A percentile compares a stretch with the other conserved stretches of the same genome.
Evolutionary conservation across 1,284 basidiomycete species (phyloP).

Genomic region (Coniferiporia weirii): DNA sequence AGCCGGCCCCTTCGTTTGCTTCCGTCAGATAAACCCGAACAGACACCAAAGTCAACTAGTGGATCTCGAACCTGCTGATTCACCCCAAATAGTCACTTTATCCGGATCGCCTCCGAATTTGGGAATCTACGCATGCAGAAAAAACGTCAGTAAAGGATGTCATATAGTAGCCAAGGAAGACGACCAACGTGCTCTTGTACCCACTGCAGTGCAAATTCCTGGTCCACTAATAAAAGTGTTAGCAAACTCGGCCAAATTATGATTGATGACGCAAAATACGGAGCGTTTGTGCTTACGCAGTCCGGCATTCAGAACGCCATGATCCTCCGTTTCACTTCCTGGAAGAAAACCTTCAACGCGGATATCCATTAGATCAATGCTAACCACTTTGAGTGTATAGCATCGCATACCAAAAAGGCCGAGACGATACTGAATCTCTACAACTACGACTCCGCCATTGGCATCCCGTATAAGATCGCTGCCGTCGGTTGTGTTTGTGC

Average conservation of each 20-base stretch:
- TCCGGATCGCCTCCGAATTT: conserved; percentile 29
- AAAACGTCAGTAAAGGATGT: not conserved
- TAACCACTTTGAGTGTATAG: not conserved
- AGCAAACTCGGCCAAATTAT: not conserved
- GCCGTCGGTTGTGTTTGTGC: conserved; percentile 14
- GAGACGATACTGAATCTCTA: conserved; percentile 19
- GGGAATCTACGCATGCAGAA: conserved; percentile 19
- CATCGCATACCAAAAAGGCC: conserved; percentile 14
- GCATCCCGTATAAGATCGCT: conserved; percentile 14
- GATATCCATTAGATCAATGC: not conserved
- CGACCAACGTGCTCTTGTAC: conserved; percentile 27
- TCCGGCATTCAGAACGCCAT: conserved; percentile 28
- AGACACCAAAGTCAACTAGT: not conserved
- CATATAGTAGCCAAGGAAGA: not conserved
- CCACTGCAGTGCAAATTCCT: conserved; percentile 30
- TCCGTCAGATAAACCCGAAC: not conserved
- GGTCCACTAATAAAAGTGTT: conserved; percentile 25
- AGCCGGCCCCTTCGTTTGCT: conserved; percentile 18
- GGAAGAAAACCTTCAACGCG: conserved; percentile 26
- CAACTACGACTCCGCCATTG: conserved; percentile 15
- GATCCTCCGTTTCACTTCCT: conserved; percentile 24
- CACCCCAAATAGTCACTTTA: conserved; percentile 31
- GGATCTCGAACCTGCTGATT: conserved; percentile 27
- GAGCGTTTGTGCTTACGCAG: conserved; percentile 21
- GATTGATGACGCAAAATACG: not conserved